These are phyloP conservation scores for Linum trigynum DNA, from an alignment of 345 rosid genomes.

Conservation along the genomic window DNA sequence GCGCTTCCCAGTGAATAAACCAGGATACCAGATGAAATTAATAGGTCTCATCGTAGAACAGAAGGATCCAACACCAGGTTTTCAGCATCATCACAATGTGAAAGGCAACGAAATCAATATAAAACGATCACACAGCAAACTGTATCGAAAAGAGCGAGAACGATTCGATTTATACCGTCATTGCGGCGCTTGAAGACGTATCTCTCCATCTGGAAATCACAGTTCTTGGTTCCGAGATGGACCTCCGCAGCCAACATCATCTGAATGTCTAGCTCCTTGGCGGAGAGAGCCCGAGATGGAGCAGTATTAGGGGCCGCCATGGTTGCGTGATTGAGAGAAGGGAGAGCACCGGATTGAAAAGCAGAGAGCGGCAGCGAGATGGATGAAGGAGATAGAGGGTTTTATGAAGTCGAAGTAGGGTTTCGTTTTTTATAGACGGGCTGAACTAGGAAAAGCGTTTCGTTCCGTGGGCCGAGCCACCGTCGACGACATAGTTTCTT, in stretches of 20 bases:
- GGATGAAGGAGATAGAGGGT: too few relatives aligned
- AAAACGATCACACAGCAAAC: not conserved
- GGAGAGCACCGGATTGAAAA: not conserved
- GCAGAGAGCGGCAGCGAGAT: too few relatives aligned
- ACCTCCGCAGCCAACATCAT: constrained; percentile 94
- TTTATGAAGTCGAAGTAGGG: too few relatives aligned
- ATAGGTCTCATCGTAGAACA: not conserved
- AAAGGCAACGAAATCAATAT: not conserved
- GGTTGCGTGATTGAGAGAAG: not conserved
- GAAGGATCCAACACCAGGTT: not conserved
- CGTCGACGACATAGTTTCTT: too few relatives aligned
- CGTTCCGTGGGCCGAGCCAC: too few relatives aligned
- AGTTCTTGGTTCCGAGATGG: constrained; percentile 86
- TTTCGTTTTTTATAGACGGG: too few relatives aligned
- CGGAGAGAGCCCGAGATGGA: constrained; percentile 28
- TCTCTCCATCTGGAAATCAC: constrained; percentile 88
- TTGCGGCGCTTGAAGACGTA: constrained; percentile 89
- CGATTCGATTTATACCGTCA: constrained; percentile 40
- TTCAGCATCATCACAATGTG: not conserved
- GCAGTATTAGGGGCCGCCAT: constrained; percentile 8
- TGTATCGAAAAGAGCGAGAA: not conserved
- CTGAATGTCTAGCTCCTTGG: constrained; percentile 69
- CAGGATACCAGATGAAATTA: not conserved
- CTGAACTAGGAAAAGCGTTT: too few relatives aligned
- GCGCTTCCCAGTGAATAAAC: not conserved